Evolutionary conservation across 2,329 filamentous ascomycete genomes (phyloP), one percentile per base, ranked within the genome.

Genomic region (Paraconiothyrium brasiliense): DNA sequence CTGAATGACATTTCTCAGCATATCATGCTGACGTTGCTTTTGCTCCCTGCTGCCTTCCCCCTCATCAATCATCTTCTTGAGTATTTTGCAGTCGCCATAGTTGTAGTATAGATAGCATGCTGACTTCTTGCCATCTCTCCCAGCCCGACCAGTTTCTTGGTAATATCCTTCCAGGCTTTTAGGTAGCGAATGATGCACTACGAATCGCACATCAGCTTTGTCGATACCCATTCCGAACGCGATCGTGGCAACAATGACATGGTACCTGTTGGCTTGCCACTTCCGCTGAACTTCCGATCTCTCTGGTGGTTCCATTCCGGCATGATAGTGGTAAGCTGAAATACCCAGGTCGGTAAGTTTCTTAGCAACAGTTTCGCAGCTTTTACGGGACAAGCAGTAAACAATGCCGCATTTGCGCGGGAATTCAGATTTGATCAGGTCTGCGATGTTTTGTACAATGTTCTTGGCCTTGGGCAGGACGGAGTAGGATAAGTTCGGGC

Each of bases 201-300:
- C 95, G 76, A 97, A 99, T 32, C 95, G 91, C 51, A 99, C 95
- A 76, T 99, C 91, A 0, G 94, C 88, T 78, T 99, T 99, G 82
- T 99, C 95, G 67, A 99, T 99, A n/a, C 95, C 95, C 95, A 99
- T 99, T 7, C 95, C 95, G 75, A 99, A 99, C 27, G 95, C 95
- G 77, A 99, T 98, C 0, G 95, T 99, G 22, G 95, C 96, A 54
- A 99, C 95, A 47, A 99, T 96, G 37, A 99, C 92, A 68, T 97
- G 91, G 71, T 90, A 87, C 55, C 84, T 81, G 6, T 93, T 93
- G 47, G 81, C 82, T 77, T 99, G 95, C 95, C 95, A 99, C 34
- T 88, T 79, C 62, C 86, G 86, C 77, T 98, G 94, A 4, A 95
- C 86, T 7, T 84, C 76, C 1, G 85, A 84, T 75, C 94, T 94